Percentiles rank a stretch among this genome's conserved stretches.
These are phyloP conservation scores for Eimeria sp. DNA, from an alignment of 169 alveolate species.

Conservation along the genomic window DNA sequence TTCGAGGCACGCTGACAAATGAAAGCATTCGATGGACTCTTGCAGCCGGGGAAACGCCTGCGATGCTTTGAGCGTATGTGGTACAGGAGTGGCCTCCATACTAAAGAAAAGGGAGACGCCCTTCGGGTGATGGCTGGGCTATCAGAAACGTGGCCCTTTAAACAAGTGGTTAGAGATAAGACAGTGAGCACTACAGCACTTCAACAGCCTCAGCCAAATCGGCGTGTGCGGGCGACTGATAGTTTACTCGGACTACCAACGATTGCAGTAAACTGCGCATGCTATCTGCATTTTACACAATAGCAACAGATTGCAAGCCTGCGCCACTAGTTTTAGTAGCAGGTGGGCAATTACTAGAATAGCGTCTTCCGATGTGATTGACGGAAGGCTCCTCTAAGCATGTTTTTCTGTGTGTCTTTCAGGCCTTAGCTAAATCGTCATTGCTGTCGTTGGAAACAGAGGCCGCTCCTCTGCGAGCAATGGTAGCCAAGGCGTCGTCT, in stretches of 20 bases:
- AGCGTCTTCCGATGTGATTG: not conserved
- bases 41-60: not conserved
- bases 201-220: not conserved
- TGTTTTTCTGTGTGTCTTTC: not conserved
- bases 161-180: not conserved
- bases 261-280: not conserved
- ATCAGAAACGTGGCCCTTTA: not conserved
- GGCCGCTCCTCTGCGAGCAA: not conserved
- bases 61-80: slow-evolving; percentile 11
- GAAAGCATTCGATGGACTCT: not conserved
- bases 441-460: not conserved
- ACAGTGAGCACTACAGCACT: not conserved
- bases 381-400: not conserved
- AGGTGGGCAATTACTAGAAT: not conserved
- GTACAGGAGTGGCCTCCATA: slow-evolving; percentile 7
- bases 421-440: not conserved
- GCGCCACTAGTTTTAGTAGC: not conserved
- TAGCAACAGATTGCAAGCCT: not conserved
- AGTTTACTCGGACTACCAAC: not conserved
- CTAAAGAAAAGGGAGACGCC: not conserved
- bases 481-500: not conserved
- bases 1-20: not conserved
- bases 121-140: not conserved
- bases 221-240: not conserved
- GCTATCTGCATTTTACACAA: not conserved